Evolutionary conservation across 345 rosid genomes (phyloP).

Genomic region (Cardiospermum halicacabum): DNA sequence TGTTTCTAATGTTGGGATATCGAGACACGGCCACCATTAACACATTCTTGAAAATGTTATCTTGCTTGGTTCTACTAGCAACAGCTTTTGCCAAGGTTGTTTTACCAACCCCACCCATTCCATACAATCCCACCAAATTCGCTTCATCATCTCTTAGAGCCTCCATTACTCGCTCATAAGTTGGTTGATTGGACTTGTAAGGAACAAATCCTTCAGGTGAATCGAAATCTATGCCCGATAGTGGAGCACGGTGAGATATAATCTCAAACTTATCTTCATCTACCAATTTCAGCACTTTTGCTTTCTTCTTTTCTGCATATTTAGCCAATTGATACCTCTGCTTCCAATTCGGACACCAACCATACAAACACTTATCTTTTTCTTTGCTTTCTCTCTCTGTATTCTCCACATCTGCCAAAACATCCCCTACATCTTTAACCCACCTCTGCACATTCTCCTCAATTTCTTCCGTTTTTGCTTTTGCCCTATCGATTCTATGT

Average conservation of each 20-base stretch:
- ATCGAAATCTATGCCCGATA: neutral
- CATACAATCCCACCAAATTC: slow-evolving; percentile 15
- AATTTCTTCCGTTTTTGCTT: neutral
- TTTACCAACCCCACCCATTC: slow-evolving; percentile 15
- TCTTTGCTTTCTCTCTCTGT: neutral
- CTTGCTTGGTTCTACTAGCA: neutral
- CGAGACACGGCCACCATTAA: neutral
- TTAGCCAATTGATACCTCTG: neutral
- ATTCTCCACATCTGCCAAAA: neutral
- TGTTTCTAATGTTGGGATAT: neutral
- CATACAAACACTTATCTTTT: neutral
- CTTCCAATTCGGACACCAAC: neutral
- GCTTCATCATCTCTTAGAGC: neutral
- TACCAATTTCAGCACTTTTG: neutral
- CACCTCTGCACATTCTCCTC: neutral
- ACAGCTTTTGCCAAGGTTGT: slow-evolving; percentile 12
- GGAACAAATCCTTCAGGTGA: neutral
- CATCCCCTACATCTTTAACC: neutral
- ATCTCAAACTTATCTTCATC: neutral
- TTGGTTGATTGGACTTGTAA: neutral
- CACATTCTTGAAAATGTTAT: slow-evolving; percentile 11
- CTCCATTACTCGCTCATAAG: neutral
- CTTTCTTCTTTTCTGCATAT: neutral
- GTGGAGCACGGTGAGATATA: neutral
- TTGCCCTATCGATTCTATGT: neutral